Base-by-base conservation (phyloP, 495 filamentous ascomycete species). In the Entonaema liquescens region DNA sequence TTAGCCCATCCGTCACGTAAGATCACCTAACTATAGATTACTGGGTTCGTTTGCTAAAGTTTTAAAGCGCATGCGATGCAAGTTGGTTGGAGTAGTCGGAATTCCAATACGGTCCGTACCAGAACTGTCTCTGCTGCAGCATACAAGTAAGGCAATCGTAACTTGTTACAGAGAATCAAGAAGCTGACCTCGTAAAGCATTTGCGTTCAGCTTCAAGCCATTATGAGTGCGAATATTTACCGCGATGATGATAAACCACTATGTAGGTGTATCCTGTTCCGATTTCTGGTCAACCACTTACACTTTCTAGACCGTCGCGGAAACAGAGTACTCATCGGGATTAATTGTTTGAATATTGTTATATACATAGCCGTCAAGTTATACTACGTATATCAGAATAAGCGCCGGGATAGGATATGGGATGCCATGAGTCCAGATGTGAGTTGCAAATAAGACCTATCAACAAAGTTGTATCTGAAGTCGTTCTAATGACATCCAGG, bases 11-110 rank as follows among this genome's bases (percentile, higher is more conserved):
- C 52, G 5, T 29, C 52, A 13, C 52, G 52, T 55, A 55, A 55
- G 52, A 0, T n/a, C 28, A 31, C 9, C 11, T 5, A 8, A 0
- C 23, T 55, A 13, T 5, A 8, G n/a, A 29, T 5, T 2, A 21
- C n/a, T 6, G n/a, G 25, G 7, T 2, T 5, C 7, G 6, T n/a
- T 17, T 55, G 52, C 52, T 55, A 55, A 55, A n/a, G 3, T 9
- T 17, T 35, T 19, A 5, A 29, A 55, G 52, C 52, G 17, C 52
- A 55, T 6, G 25, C 52, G 1, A 55, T 55, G 52, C 52, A 55
- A 55, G 52, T 55, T 19, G 52, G 52, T 26, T 55, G 52, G 52
- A 55, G 52, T 55, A 55, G 52, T 31, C 52, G 52, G 6, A 55
- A 55, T 15, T 55, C 52, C 52, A 55, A 55, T 28, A 55, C 52